Base-by-base conservation (phyloP, 139 green algal species). In the Tetradesmus obliquus region DNA sequence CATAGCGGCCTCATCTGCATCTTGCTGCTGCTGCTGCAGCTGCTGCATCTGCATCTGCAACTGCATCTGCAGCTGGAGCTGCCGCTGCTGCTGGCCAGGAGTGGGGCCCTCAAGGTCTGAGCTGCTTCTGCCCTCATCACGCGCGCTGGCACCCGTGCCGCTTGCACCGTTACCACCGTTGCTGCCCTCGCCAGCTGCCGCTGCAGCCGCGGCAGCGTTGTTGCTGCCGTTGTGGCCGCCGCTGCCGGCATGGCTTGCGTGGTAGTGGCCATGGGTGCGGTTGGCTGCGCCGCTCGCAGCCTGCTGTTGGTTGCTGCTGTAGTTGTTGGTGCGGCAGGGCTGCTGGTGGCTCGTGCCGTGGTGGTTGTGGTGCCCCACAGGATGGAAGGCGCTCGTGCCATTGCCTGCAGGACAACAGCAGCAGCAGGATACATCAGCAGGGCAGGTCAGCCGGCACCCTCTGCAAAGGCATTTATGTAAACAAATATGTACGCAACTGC, bases 91-190 rank as follows among this genome's bases (percentile, higher is more conserved):
- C 54, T 58, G 89, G 24, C 69, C 12, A 8, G 32, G 71, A 2
- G 62, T 87, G 8, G 89, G 82, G 0, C 81, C 89, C 32, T 85
- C 89, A 55, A 89, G 15, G 9, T 83, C 66, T 13, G 13, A 55
- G n/a, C 82, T 84, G 66, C 20, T 60, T 15, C 82, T 62, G 10
- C 66, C 89, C 88, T 91, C 88, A 84, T 92, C 89, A 12, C 83
- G 58, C 74, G n/a, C 17, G n/a, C 82, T 58, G 22, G 69, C 19
- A 1, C 72, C 87, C 32, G 71, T 91, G 72, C 87, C 87, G 79
- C 66, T 90, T 13, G 51, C 58, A 53, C 58, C 58, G 55, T 60
- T 71, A 0, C 24, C 66, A 45, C 55, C 15, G 55, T 32, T 58
- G 74, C 76, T 71, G 53, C 86, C 76, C 13, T n/a, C 86, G 32